Evolutionary conservation across 805 yeast genomes (phyloP), one percentile per base, ranked within the genome.

Genomic region (Wickerhamiella lipophila): DNA sequence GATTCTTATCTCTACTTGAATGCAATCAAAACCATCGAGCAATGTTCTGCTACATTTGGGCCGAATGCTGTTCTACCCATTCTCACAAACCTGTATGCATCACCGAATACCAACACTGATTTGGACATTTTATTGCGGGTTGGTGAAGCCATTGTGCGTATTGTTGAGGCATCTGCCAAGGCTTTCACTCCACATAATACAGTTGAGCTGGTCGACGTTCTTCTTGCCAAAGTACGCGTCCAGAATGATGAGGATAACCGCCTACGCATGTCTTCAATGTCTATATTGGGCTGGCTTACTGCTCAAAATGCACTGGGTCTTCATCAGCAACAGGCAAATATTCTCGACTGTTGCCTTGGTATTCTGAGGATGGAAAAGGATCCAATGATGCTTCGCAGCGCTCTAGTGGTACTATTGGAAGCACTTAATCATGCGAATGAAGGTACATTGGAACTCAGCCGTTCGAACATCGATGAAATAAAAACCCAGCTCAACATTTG

Each of bases 1-100:
- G 98, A 89, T 51, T 95, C 98, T 0, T 89, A 79, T 61, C 76
- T 92, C 13, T 92, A 85, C 60, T 62, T 92, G 49, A 89, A 85
- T 58, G 82, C 81, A 0, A 83, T 92, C 53, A 85, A 83, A 58
- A 88, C 92, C 0, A 64, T 92, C 22, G 80, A 78, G 40, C 69
- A 74, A 13, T 62, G 87, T 35, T 61, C 82, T n/a, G 75, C 67
- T 32, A 59, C 61, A 50, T 71, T 72, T 48, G 67, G 68, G 21
- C 48, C 54, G 0, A 59, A 58, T 0, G 46, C 74, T 2, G 60
- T 65, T 1, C 58, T 64, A 2, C 60, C 78, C 18, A 53, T 69
- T 3, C 55, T 65, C 1, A 55, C 73, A 3, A 77, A 74, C 52
- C 54, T 56, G 9, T 64, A 67, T 46, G 42, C 47, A 0, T 58